A percentile compares a stretch with the other conserved stretches of the same genome.
Evolutionary conservation across 2,329 filamentous ascomycete species (phyloP).

Genomic region (Exophiala sp.): DNA sequence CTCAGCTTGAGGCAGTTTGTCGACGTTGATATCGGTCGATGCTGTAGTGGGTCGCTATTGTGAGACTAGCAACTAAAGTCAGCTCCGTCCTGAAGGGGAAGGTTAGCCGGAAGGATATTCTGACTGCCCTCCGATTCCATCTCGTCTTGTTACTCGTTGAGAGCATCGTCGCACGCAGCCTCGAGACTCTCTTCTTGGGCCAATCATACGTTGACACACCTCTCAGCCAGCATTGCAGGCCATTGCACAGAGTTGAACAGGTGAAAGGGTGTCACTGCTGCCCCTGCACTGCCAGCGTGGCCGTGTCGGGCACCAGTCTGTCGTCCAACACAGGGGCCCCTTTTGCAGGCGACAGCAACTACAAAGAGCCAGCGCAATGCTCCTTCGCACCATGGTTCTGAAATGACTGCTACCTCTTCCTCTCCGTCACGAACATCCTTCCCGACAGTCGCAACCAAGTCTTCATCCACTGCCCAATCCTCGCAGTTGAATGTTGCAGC

Average conservation of each 20-base stretch:
- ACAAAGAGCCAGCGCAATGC: constrained; percentile 29
- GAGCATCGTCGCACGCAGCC: constrained; percentile 22
- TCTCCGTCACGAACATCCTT: constrained; percentile 31
- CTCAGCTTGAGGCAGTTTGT: too few species aligned
- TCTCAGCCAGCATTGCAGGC: constrained; percentile 9
- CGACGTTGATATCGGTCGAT: too few species aligned
- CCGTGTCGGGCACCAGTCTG: not conserved
- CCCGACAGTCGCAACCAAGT: constrained; percentile 27
- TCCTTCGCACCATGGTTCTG: constrained; percentile 17
- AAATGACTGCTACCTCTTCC: constrained; percentile 30
- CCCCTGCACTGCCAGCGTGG: constrained; percentile 35
- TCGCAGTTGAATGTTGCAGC: constrained; percentile 23
- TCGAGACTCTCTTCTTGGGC: constrained; percentile 15
- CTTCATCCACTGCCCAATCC: constrained; percentile 34
- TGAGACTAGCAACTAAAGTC: too few species aligned
- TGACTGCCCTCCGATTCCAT: not conserved
- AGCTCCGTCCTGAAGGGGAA: constrained; percentile 7
- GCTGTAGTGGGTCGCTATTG: too few species aligned
- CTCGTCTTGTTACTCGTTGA: constrained; percentile 11
- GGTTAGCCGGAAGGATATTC: constrained; percentile 1
- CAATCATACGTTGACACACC: constrained; percentile 27
- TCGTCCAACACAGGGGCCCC: constrained; percentile 29
- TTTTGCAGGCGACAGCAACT: not conserved
- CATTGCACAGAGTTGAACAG: constrained; percentile 10
- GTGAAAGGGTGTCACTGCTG: constrained; percentile 16